Percentiles rank a stretch among this genome's conserved stretches.
These are phyloP conservation scores for Astrocystis sublimbata DNA, from an alignment of 495 filamentous ascomycete species.

Conservation along the genomic window DNA sequence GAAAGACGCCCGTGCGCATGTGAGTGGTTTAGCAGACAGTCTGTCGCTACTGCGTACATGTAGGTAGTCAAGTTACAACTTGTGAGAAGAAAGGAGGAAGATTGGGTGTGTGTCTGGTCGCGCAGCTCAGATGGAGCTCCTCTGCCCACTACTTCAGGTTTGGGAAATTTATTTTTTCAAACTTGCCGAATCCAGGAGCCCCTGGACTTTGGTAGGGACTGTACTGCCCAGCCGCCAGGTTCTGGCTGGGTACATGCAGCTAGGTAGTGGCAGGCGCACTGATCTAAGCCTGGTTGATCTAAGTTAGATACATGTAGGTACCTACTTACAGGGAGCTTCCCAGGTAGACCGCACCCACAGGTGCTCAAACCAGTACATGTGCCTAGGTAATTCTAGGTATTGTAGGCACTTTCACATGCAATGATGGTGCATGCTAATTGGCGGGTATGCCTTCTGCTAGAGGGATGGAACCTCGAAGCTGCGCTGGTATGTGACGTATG, in stretches of 20 bases:
- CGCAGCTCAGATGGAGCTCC: neutral
- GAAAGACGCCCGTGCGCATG: slow-evolving; percentile 11
- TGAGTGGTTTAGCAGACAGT: neutral
- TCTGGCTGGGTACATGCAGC: slow-evolving; percentile 5
- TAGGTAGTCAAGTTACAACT: neutral
- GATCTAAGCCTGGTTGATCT: neutral
- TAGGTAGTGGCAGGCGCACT: neutral
- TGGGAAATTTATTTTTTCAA: slow-evolving; percentile 5
- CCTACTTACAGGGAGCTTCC: neutral
- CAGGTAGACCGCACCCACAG: too few relatives aligned
- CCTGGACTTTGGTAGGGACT: too few relatives aligned
- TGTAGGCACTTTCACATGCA: too few relatives aligned
- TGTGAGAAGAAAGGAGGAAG: slow-evolving; percentile 1
- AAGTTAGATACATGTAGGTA: neutral
- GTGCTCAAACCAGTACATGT: too few relatives aligned
- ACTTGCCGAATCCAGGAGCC: neutral
- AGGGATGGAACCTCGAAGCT: too few relatives aligned
- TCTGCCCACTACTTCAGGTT: neutral
- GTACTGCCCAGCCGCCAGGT: too few relatives aligned
- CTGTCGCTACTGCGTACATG: too few relatives aligned
- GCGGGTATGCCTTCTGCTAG: too few relatives aligned
- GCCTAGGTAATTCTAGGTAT: too few relatives aligned
- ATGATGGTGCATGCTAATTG: too few relatives aligned
- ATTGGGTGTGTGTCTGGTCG: slow-evolving; percentile 5
- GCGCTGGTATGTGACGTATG: too few relatives aligned